Evolutionary conservation across 208 protist genomes (phyloP), one percentile per base, ranked within the genome.

Genomic region (Herpetomonas samuelpessoai): DNA sequence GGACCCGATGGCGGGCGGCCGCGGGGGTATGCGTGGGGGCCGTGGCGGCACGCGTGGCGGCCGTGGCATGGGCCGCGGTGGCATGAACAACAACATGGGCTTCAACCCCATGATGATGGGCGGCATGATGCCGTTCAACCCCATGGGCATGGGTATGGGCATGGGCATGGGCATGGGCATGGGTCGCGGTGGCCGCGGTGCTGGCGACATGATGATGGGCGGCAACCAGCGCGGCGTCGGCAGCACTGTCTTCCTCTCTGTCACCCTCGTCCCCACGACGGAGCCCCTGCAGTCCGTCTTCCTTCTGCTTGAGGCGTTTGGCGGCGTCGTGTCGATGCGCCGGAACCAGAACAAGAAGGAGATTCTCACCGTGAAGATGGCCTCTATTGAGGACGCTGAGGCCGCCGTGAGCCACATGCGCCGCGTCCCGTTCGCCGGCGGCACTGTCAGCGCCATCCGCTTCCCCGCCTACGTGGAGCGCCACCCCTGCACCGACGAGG

Each of bases 341-440:
- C 83, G 89, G 56, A 96, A 92, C 69, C 83, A 92, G 57, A 87
- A 91, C 60, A 91, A 92, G 66, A 84, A 83, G 66, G 82, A 92
- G 28, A 96, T 96, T 52, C 55, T 93, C 6, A 91, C 86, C 1
- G 82, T 93, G 19, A 96, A 96, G 80, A 88, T 88, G 67, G 77
- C 82, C 51, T 90, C 81, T 9, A 68, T 74, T 19, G 78, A 88
- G 49, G 86, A 96, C 54, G 84, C 89, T 22, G 82, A 92, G 27
- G 71, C 70, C 39, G 75, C 91, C 53, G 76, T 86, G 38, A 74
- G 81, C 57, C 79, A 76, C 71, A 64, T 93, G 41, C 81, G 87
- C 46, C 83, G 84, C 53, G 76, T 93, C 10, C 89, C 89, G 9
- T 91, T 83, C 62, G 83, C 73, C 7, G 85, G 81, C 26, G 85